Conservation (phyloP, 805 yeast genomes). For the Wickerhamomyces xylosicus region DNA sequence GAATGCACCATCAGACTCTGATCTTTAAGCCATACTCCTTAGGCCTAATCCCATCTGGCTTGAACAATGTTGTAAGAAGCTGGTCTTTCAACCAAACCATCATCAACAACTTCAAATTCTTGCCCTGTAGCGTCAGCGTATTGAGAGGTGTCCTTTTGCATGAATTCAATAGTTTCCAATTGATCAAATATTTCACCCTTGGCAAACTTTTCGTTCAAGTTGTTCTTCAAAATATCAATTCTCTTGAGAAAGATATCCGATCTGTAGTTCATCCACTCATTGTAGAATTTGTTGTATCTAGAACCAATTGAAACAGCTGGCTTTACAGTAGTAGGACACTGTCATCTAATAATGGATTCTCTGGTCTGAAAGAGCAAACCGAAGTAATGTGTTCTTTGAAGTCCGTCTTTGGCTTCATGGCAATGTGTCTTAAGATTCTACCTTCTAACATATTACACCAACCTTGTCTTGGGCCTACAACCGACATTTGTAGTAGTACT, state of each 20-base stretch:
- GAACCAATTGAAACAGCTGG: conserved; percentile 28
- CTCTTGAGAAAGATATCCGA: conserved; percentile 24
- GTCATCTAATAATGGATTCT: conserved; percentile 26
- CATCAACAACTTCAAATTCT: conserved; percentile 25
- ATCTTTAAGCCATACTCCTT: no score
- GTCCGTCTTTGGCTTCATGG: conserved; percentile 30
- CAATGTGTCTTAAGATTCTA: conserved; percentile 34
- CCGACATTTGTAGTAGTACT: conserved; percentile 1
- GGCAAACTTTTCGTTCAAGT: conserved; percentile 14
- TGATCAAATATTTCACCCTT: conserved; percentile 26
- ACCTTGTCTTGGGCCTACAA: conserved; percentile 35
- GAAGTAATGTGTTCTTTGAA: conserved; percentile 31
- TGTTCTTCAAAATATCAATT: conserved; percentile 18
- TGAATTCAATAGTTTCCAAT: conserved; percentile 22
- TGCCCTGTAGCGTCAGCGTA: conserved; percentile 23
- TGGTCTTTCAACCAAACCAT: conserved; percentile 18
- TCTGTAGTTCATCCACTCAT: conserved; percentile 30
- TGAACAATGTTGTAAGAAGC: conserved; percentile 13
- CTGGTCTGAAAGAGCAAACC: conserved; percentile 33
- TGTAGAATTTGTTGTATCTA: conserved; percentile 28
- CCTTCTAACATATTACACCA: conserved; percentile 41
- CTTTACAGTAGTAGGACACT: conserved; percentile 31
- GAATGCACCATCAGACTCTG: no score
- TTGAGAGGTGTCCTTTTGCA: conserved; percentile 18
- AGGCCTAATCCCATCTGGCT: conserved; percentile 10